phyloP scores from a whole-genome alignment of 164 flowering plant species.

The Liquidambar formosana region DNA sequence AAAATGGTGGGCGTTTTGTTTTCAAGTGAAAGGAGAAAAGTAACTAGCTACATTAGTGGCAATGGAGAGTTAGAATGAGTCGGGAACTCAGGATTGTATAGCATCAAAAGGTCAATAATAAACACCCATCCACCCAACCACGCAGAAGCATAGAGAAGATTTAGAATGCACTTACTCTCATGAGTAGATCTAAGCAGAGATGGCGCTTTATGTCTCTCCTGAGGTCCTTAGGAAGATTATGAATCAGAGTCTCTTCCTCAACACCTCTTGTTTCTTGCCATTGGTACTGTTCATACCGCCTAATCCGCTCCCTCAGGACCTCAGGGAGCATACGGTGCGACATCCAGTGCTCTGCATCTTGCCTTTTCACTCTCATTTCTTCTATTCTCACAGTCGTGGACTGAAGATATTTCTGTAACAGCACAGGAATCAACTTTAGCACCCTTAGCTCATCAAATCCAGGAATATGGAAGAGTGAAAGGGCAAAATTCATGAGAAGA shows the following conservation, averaged over 20 bases:
- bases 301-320: conserved; percentile 3
- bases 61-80: too few relatives aligned
- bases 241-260: conserved; percentile 8
- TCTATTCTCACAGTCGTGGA: background rate
- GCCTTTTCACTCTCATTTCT: conserved; percentile 1
- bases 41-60: too few relatives aligned
- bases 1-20: too few relatives aligned
- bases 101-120: too few relatives aligned
- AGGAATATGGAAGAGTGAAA: too few relatives aligned
- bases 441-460: too few relatives aligned
- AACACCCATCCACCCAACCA: too few relatives aligned
- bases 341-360: conserved; percentile 4
- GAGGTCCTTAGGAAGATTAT: conserved; percentile 9
- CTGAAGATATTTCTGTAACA: conserved; percentile 3
- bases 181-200: conserved; percentile 12
- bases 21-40: too few relatives aligned
- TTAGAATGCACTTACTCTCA: conserved; percentile 8
- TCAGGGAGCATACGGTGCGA: conserved; percentile 5
- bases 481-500: too few relatives aligned
- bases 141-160: background rate
- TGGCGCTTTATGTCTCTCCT: conserved; percentile 11
- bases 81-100: too few relatives aligned
- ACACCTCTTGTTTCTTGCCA: conserved; percentile 9
- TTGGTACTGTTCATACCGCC: background rate
- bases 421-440: too few relatives aligned